Base-by-base conservation (phyloP, 805 yeast genomes). In the Candida piceae region DNA sequence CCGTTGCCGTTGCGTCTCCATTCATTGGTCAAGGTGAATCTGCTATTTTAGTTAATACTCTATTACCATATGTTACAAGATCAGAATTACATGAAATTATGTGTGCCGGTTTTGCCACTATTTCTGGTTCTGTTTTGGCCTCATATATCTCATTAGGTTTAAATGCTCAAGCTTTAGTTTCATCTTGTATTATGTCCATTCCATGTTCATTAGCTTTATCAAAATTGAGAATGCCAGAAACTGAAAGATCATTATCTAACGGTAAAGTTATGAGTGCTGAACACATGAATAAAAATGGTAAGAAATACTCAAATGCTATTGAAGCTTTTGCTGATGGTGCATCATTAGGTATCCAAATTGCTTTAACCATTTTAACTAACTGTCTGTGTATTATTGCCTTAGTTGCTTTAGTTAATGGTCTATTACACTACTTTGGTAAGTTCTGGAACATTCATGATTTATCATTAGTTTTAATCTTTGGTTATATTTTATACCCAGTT, bases 161-260 rank as follows among this genome's bases (percentile, higher is more conserved):
- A 46, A 75, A 73, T 46, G 66, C 83, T 3, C 79, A 75, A 46
- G 81, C 80, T 5, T 64, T 78, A 50, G 74, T 77, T 13, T 71
- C 80, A n/a, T 72, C 80, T 20, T 78, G 84, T 64, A 78, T 78
- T 36, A 77, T 77, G 84, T 76, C 82, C 2, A 76, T 77, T 52
- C 84, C 84, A 5, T 79, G 79, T 26, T 70, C 80, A 7, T 59
- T 77, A 41, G 80, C 81, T 4, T 72, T 76, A 16, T 71, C 81
- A 12, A 77, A 77, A 49, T 63, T 77, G 42, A 67, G 83, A 52
- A 62, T 58, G 44, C 84, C 84, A 12, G 84, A 77, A 49, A 67
- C 72, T 4, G 82, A 77, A 42, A 69, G 63, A 43, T 66, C 82
- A 3, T 46, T 76, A 31, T 69, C 81, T 19, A 53, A 64, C 32